Evolutionary conservation across 192 early-diverging fungal species (phyloP), one percentile per base, ranked within the genome.

Genomic region (Phycomyces blakesleeanus): DNA sequence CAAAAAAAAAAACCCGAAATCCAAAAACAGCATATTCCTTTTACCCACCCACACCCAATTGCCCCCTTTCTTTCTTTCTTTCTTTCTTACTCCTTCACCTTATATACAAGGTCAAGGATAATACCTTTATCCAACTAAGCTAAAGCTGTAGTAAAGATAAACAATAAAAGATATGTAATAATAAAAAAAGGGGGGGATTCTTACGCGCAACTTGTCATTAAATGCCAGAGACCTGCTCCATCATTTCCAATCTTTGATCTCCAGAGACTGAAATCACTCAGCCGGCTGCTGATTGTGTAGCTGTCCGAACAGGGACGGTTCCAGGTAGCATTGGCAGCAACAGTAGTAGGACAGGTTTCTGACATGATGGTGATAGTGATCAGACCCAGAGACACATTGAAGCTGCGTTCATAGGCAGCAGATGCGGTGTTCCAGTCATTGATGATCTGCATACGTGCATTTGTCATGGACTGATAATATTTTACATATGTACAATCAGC

Each of bases 251-350:
- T 72, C 10, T 59, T 61, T 8, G 89, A 89, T 58, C 95, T 80
- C 95, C 95, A 98, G n/a, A 75, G 39, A 58, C 88, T 89, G 75
- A 98, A 98, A 67, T 94, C 95, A 72, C 83, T 90, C 42, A 98
- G 71, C 10, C 93, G 82, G 24, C 80, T 41, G 24, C 83, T 82
- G 49, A 97, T 91, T 12, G 78, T 62, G 68, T 94, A 96, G 21
- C 52, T 27, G 27, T 77, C 61, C 18, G 78, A 75, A 72, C 95
- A 97, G 25, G 71, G 86, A 24, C 81, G 77, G 72, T 97, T 97
- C 93, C 93, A 97, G 8, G 71, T 44, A 14, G 73, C 18, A 20
- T 15, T 47, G 12, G 51, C 20, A 50, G 75, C 69, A 0, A 75
- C 55, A 0, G 65, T 54, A 0, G 76, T 55, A 15, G 89, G 89